Evolutionary conservation across 2,329 filamentous ascomycete genomes (phyloP).

Genomic region (Phyllosticta paracitricarpa): DNA sequence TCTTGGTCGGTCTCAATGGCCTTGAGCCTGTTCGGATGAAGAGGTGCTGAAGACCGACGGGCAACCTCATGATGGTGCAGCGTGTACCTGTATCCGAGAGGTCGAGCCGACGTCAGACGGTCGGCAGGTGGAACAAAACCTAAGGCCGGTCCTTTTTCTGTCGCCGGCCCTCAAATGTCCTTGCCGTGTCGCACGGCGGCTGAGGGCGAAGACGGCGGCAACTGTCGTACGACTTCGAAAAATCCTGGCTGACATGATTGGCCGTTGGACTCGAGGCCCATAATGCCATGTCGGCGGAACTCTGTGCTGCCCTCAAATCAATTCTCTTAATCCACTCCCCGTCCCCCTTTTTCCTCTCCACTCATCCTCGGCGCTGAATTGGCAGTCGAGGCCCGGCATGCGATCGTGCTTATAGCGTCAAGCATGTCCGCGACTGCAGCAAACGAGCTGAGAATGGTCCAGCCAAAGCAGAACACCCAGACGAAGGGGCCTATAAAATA

Average conservation of each 20-base stretch:
- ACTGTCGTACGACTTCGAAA: not conserved
- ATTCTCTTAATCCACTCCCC: not conserved
- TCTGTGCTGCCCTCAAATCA: not conserved
- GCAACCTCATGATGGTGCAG: constrained; percentile 2
- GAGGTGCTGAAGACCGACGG: constrained; percentile 2
- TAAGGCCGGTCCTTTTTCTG: not conserved
- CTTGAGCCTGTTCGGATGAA: not conserved
- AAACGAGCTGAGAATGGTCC: constrained; percentile 7
- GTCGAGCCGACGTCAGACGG: not conserved
- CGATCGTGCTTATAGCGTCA: not conserved
- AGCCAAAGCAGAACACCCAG: constrained; percentile 32
- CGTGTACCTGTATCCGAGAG: not conserved
- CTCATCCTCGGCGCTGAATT: not conserved
- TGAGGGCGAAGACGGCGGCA: constrained; percentile 2
- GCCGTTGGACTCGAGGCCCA: not conserved
- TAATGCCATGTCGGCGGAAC: not conserved
- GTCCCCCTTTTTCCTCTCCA: not conserved
- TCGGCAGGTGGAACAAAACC: not conserved
- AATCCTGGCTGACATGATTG: constrained; percentile 10
- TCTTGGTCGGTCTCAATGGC: not conserved
- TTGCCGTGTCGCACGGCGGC: constrained; percentile 1
- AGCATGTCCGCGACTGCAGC: constrained; percentile 7
- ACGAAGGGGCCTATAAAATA: constrained; percentile 33
- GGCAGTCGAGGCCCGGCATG: not conserved
- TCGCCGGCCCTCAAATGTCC: not conserved